Evolutionary conservation across 108 stramenopile genomes (phyloP), one percentile per base, ranked within the genome.

Genomic region (Phaeodactylum tricornutum): DNA sequence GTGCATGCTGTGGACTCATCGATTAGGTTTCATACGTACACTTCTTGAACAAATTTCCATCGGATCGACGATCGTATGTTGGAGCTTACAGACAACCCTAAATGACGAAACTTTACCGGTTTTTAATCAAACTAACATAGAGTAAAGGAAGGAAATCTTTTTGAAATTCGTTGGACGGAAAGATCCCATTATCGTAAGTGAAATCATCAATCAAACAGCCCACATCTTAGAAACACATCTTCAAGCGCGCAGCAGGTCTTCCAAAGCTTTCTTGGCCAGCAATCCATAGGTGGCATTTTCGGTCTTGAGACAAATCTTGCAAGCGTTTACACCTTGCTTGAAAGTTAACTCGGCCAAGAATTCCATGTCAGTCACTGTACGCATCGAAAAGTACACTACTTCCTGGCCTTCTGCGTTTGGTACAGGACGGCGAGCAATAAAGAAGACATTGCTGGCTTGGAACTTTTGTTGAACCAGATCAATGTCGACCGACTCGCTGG

Each of bases 291-390:
- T 43, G 46, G 80, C 44, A 40, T 72, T 64, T 52, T 85, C 75
- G 0, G 87, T 87, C 72, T 87, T 91, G 49, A 97, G 61, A 54
- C 90, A 90, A 50, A 97, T 64, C 77, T 97, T 97, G 62, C 73
- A 78, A 5, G 85, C 91, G 63, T 79, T 80, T 42, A 93, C 72
- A 3, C 93, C 96, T 37, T 75, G 60, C 66, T 92, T 93, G 75
- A 94, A 94, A 35, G 92, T 97, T 33, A 97, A 74, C 51, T 97
- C 96, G 2, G 85, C 76, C 55, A 94, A 62, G 58, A 92, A 92
- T 33, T 65, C 69, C 75, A 75, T 77, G 5, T 69, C 74, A 12
- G 85, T 81, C 16, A 72, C 50, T 37, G 87, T 92, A 30, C 69
- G 61, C 77, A 84, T 81, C 31, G 67, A 77, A 50, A 90, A 93